A percentile compares a stretch with the other conserved stretches of the same genome.
Evolutionary conservation across 768 basidiomycete species (phyloP).

Genomic region (Leccinum broughii): DNA sequence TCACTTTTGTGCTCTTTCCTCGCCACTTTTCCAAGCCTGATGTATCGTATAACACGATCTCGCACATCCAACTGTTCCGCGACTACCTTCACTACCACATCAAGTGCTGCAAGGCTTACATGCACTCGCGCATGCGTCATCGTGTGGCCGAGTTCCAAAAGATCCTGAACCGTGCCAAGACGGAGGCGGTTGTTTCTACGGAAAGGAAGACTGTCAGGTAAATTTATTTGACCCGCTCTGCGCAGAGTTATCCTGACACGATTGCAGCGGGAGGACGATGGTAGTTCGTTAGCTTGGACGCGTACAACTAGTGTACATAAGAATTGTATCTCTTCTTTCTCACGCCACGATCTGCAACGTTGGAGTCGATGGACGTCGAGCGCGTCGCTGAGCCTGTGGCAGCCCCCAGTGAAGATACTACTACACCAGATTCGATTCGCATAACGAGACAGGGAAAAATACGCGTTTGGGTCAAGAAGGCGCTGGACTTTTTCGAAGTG

Average conservation of each 20-base stretch:
- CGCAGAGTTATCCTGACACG: conserved; percentile 8
- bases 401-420: conserved; percentile 6
- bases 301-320: neutral
- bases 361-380: conserved; percentile 21
- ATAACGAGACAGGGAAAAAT: conserved; percentile 61
- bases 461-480: conserved; percentile 49
- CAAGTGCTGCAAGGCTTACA: conserved; percentile 98
- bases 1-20: conserved; percentile 97
- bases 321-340: conserved; percentile 8
- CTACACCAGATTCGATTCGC: conserved; percentile 40
- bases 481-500: conserved; percentile 56
- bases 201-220: conserved; percentile 93
- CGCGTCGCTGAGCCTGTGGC: conserved; percentile 1
- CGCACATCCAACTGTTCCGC: conserved; percentile 94
- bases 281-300: conserved; percentile 43
- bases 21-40: conserved; percentile 83
- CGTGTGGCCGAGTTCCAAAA: conserved; percentile 96
- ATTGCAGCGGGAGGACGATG: conserved; percentile 56
- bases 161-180: conserved; percentile 94
- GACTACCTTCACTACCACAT: conserved; percentile 99
- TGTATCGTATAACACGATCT: conserved; percentile 77
- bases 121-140: conserved; percentile 96
- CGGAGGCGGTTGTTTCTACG: conserved; percentile 67
- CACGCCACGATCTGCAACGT: conserved; percentile 17
- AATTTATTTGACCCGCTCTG: conserved; percentile 13